phyloP scores from a whole-genome alignment of 2,329 filamentous ascomycete species.

The Botrytis fragariae region DNA sequence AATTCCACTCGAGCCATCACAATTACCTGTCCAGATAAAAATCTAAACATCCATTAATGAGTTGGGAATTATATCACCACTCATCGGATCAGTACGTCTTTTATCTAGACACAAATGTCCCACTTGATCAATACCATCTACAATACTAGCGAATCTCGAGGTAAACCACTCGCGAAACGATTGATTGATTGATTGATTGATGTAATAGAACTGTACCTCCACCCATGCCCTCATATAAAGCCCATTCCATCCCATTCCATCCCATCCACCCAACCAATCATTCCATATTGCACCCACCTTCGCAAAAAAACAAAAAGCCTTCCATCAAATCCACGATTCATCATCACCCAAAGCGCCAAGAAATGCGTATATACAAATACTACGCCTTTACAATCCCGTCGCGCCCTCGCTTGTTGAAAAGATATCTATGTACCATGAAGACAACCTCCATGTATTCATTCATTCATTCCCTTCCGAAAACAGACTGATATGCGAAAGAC shows the following conservation, averaged over 20 bases:
- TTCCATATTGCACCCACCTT: not conserved
- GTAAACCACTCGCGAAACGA: not conserved
- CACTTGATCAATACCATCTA: not conserved
- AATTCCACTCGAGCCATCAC: not conserved
- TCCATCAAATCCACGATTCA: not conserved
- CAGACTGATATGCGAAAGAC: not conserved
- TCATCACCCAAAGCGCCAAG: conserved; percentile 9
- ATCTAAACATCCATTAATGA: not conserved
- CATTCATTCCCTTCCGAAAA: conserved; percentile 1
- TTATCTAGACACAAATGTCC: not conserved
- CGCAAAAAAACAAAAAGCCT: not conserved
- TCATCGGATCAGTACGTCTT: not conserved
- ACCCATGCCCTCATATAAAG: not conserved
- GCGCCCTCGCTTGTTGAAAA: not conserved
- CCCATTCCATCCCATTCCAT: not conserved
- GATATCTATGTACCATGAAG: conserved; percentile 4
- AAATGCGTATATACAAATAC: conserved; percentile 16
- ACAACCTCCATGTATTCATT: not conserved
- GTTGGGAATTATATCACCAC: not conserved
- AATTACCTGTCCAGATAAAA: not conserved
- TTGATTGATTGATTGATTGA: not conserved
- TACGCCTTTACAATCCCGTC: not conserved
- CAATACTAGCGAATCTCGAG: not conserved
- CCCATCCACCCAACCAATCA: not conserved
- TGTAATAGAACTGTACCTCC: not conserved